Percentiles rank a stretch among this genome's conserved stretches.
These are phyloP conservation scores for Lanmaoa pseudosensibilis DNA, from an alignment of 768 basidiomycete genomes.

Conservation along the genomic window DNA sequence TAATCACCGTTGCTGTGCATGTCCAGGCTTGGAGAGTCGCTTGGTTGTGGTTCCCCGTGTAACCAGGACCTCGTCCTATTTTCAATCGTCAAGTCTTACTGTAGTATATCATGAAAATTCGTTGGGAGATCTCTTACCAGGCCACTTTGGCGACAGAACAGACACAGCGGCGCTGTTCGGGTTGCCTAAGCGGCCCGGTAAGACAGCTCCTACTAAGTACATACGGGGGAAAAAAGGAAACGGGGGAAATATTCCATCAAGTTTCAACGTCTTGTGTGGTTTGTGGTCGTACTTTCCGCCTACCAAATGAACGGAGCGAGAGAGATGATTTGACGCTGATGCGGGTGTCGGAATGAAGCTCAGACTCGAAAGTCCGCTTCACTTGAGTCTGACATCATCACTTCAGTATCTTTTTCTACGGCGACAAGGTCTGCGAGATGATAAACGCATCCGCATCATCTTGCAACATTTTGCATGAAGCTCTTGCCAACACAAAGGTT, in stretches of 20 bases:
- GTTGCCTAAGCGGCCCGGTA: not conserved
- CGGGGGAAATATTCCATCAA: not conserved
- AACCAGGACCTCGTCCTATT: not conserved
- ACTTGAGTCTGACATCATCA: too few species aligned
- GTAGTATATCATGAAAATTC: not conserved
- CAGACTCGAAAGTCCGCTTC: too few species aligned
- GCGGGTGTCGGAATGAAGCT: too few species aligned
- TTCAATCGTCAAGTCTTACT: not conserved
- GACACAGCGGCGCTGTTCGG: not conserved
- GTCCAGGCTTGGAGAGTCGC: not conserved
- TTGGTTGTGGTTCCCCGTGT: not conserved
- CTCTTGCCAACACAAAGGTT: too few species aligned
- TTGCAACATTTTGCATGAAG: too few species aligned
- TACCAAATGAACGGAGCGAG: too few species aligned
- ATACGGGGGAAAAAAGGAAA: not conserved
- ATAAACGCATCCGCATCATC: too few species aligned
- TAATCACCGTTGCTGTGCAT: slow-evolving; percentile 11
- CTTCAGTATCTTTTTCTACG: too few species aligned
- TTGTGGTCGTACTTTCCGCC: not conserved
- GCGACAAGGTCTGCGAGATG: too few species aligned
- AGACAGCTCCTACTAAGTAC: slow-evolving; percentile 11
- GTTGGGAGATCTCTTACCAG: slow-evolving; percentile 8
- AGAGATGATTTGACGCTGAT: too few species aligned
- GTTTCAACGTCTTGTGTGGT: not conserved
- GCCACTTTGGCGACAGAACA: slow-evolving; percentile 6